phyloP scores from a whole-genome alignment of 2,329 filamentous ascomycete genomes.

The Tricladium varicosporioides region DNA sequence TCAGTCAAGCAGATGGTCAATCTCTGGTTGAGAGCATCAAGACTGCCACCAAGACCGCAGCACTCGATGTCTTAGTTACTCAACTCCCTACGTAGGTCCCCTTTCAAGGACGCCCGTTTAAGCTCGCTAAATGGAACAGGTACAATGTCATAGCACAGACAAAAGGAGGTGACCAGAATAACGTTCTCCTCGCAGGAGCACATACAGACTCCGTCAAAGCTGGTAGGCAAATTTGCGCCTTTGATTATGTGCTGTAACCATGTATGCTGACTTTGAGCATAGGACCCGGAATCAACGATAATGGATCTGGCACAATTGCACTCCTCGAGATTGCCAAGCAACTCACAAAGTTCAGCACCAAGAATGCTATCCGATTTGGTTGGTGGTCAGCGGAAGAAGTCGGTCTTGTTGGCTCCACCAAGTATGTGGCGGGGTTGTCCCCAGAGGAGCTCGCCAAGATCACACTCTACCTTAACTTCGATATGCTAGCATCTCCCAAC shows the following conservation, averaged over 20 bases:
- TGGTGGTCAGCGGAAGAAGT: constrained; percentile 70
- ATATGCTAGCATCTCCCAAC: constrained; percentile 68
- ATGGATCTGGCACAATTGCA: constrained; percentile 41
- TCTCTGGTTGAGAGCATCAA: constrained; percentile 44
- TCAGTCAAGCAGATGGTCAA: constrained; percentile 3
- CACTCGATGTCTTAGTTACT: constrained; percentile 10
- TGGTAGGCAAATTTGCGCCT: constrained; percentile 34
- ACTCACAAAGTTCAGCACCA: constrained; percentile 54
- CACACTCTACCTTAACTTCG: constrained; percentile 67
- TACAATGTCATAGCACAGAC: constrained; percentile 63
- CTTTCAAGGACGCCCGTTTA: background rate
- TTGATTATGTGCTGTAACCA: no score
- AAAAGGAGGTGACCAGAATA: constrained; percentile 54
- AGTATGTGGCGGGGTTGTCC: constrained; percentile 55
- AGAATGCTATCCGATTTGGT: constrained; percentile 65
- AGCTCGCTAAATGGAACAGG: background rate
- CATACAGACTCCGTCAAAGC: constrained; percentile 63
- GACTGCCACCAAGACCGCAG: constrained; percentile 38
- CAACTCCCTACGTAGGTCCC: constrained; percentile 3
- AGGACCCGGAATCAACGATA: constrained; percentile 44
- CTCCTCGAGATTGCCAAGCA: constrained; percentile 62
- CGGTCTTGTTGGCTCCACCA: constrained; percentile 61
- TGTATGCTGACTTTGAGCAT: no score
- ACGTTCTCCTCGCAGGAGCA: constrained; percentile 64
- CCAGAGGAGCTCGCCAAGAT: constrained; percentile 60